Conservation (phyloP, 441 rosid species). For the Mallotus japonicus region DNA sequence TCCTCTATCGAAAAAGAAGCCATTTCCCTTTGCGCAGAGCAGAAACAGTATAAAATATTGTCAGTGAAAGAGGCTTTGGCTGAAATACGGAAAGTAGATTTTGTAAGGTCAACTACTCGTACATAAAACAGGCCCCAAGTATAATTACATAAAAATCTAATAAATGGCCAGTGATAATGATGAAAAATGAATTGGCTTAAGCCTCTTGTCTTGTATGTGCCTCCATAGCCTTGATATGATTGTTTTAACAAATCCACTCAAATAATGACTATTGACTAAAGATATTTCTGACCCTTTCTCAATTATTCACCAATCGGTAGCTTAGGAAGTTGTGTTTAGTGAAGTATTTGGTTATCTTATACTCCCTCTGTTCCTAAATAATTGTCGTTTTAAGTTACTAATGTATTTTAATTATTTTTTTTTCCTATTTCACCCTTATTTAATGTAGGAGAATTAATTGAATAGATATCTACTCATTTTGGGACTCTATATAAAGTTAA, state of each 20-base stretch:
- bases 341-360: no score
- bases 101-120: constrained; percentile 13
- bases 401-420: no score
- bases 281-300: neutral
- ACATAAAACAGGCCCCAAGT: constrained; percentile 7
- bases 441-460: no score
- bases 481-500: no score
- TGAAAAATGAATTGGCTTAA: constrained; percentile 15
- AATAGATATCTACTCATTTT: no score
- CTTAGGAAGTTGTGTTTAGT: no score
- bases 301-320: neutral
- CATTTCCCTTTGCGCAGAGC: constrained; percentile 33
- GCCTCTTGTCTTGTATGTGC: constrained; percentile 1
- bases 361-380: fast-evolving
- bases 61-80: neutral
- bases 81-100: neutral
- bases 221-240: neutral
- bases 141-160: neutral
- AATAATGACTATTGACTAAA: neutral
- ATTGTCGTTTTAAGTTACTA: no score
- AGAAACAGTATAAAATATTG: constrained; percentile 15
- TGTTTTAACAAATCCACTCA: constrained; percentile 13
- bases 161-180: constrained; percentile 20
- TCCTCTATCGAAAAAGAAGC: constrained; percentile 64
- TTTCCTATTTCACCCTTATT: no score